These are phyloP conservation scores for Shiraia sp. DNA, from an alignment of 2,329 filamentous ascomycete genomes.

Conservation along the genomic window DNA sequence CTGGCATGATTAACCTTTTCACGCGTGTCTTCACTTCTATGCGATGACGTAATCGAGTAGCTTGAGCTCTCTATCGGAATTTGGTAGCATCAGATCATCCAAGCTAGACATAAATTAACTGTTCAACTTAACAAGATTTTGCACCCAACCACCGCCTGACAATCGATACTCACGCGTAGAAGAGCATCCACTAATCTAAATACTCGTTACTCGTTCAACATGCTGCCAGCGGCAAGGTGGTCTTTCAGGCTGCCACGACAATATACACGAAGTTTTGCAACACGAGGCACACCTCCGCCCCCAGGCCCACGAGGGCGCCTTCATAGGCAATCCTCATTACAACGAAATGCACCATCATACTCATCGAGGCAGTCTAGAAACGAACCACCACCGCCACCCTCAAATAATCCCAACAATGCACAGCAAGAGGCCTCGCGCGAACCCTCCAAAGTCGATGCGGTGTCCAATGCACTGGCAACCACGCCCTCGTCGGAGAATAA, in stretches of 20 bases:
- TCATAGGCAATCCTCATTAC: constrained; percentile 18
- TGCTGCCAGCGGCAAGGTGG: constrained; percentile 33
- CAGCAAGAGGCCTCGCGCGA: constrained; percentile 17
- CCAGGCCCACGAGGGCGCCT: constrained; percentile 30
- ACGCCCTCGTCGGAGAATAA: constrained; percentile 49
- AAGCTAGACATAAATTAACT: too few species aligned
- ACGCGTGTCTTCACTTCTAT: too few species aligned
- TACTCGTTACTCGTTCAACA: too few species aligned
- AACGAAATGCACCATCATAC: constrained; percentile 10
- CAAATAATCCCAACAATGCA: constrained; percentile 11
- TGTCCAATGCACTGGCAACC: constrained; percentile 51
- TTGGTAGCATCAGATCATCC: too few species aligned
- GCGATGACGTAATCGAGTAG: too few species aligned
- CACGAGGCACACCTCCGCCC: constrained; percentile 20
- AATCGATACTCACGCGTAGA: too few species aligned
- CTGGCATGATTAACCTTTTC: too few species aligned
- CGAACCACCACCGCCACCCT: constrained; percentile 5
- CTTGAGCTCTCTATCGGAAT: too few species aligned
- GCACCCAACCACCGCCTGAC: too few species aligned
- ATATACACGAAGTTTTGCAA: constrained; percentile 25
- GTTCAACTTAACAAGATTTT: too few species aligned
- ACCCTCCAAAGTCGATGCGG: constrained; percentile 45
- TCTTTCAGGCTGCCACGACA: constrained; percentile 32
- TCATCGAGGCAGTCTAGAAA: constrained; percentile 13
- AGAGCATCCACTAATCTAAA: too few species aligned